These are phyloP conservation scores for Boeremia exigua DNA, from an alignment of 2,329 filamentous ascomycete species.

Conservation along the genomic window DNA sequence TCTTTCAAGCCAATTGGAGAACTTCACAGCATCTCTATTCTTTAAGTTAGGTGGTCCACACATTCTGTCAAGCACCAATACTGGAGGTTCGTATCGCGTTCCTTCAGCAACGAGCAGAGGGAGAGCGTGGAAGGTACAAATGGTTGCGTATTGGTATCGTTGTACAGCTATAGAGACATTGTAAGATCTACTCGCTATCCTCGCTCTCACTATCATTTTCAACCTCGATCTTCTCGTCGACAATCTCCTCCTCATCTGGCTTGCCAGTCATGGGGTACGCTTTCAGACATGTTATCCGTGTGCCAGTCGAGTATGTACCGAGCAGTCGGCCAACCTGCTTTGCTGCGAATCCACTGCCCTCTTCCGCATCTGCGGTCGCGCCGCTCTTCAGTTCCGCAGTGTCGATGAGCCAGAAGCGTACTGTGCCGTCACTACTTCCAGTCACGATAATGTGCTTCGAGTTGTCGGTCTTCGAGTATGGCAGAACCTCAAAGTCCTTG, in stretches of 20 bases:
- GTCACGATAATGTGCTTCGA: conserved; percentile 65
- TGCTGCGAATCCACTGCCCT: conserved; percentile 34
- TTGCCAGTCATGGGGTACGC: conserved; percentile 79
- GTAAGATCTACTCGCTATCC: conserved; percentile 26
- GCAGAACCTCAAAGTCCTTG: conserved; percentile 83
- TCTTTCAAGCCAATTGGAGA: too few species aligned
- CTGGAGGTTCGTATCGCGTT: too few species aligned
- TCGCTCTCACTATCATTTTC: conserved; percentile 30
- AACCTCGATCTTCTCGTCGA: conserved; percentile 21
- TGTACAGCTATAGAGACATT: neutral
- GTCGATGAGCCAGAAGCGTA: conserved; percentile 76
- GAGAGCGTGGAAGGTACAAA: neutral
- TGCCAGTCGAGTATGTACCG: conserved; percentile 81
- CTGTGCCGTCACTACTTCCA: conserved; percentile 81
- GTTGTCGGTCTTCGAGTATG: conserved; percentile 48
- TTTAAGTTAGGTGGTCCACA: too few species aligned
- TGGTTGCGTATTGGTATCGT: conserved; percentile 19
- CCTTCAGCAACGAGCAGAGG: neutral
- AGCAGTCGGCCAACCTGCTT: conserved; percentile 69
- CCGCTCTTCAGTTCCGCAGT: conserved; percentile 30
- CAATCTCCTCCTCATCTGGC: conserved; percentile 36
- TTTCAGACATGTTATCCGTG: conserved; percentile 86
- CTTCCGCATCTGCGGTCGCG: conserved; percentile 6
- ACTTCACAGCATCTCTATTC: too few species aligned
- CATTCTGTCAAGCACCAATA: too few species aligned